Base-by-base conservation (phyloP, 495 filamentous ascomycete species). In the Arthonia radiata region DNA sequence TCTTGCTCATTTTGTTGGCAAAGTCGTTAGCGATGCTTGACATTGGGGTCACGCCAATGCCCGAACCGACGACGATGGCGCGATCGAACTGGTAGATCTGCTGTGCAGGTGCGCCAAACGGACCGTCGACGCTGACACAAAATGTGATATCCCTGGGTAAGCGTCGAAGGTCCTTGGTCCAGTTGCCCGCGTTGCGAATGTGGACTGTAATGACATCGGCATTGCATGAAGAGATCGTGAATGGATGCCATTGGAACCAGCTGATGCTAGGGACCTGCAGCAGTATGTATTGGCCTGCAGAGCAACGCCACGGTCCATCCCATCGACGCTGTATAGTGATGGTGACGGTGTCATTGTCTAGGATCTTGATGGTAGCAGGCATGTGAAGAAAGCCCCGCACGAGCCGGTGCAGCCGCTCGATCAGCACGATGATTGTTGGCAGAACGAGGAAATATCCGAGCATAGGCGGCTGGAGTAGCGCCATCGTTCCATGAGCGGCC, bases 31-130 rank as follows among this genome's bases (percentile, higher is more conserved):
- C 37, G 28, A 52, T 52, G 8, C 47, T 47, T 2, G 42, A 40
- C 26, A 50, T 49, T 4, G 47, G 49, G 1, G 49, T 52, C 17
- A 52, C 44, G 17, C 47, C 49, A 9, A 52, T 52, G 4, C 49
- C 49, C 15, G 39, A 37, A 4, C 47, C 49, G 17, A 50, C 35
- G 24, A 53, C 35, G 26, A 48, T 46, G 31, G 23, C 35, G 22
- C 49, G 41, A 17, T 37, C 33, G 27, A 44, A 50, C 24, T 49
- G 47, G 32, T 53, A 46, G 37, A 53, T 49, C 17, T 44, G 36
- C 32, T 50, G 47, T 3, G 47, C 47, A 0, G 42, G 42, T 16
- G 42, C 40, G 19, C 44, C 40, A 26, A 38, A 46, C 5, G 40
- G 43, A 11, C 42, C 42, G 31, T 46, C 40, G 18, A 44, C 18